A percentile compares a stretch with the other conserved stretches of the same genome.
phyloP scores from a whole-genome alignment of 1,284 basidiomycete genomes.

The Dichomitus squalens region DNA sequence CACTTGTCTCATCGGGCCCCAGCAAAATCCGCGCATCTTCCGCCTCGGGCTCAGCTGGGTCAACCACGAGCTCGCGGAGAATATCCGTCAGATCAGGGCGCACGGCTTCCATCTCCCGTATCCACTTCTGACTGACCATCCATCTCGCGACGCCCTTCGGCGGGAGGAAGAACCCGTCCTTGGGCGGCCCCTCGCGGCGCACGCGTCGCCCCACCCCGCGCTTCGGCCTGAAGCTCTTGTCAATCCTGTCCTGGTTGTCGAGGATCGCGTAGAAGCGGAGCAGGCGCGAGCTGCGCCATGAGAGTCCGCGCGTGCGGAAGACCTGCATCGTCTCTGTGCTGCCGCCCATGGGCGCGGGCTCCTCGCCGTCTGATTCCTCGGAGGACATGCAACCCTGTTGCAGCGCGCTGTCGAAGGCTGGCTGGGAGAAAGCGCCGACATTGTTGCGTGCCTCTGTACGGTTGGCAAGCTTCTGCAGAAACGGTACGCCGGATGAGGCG shows the following conservation, averaged over 20 bases:
- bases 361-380: constrained; percentile 67
- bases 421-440: constrained; percentile 53
- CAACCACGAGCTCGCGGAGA: constrained; percentile 46
- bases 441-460: constrained; percentile 60
- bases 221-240: constrained; percentile 50
- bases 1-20: constrained; percentile 53
- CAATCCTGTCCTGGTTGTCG: constrained; percentile 55
- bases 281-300: constrained; percentile 66
- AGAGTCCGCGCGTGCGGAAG: constrained; percentile 54
- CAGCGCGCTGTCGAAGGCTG: constrained; percentile 66
- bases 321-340: constrained; percentile 31
- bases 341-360: constrained; percentile 43
- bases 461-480: constrained; percentile 63
- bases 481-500: not conserved
- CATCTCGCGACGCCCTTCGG: constrained; percentile 65
- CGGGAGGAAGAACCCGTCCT: constrained; percentile 60
- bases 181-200: constrained; percentile 54
- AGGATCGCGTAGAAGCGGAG: constrained; percentile 57
- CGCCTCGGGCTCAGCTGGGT: constrained; percentile 52
- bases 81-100: constrained; percentile 49
- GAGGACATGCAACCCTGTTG: constrained; percentile 78
- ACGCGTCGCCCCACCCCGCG: constrained; percentile 57
- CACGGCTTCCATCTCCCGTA: constrained; percentile 39
- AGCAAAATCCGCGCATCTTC: constrained; percentile 42
- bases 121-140: constrained; percentile 76